Percentiles rank a stretch among this genome's conserved stretches.
These are phyloP conservation scores for Aschersonia sp. DNA, from an alignment of 2,329 filamentous ascomycete genomes.

Conservation along the genomic window DNA sequence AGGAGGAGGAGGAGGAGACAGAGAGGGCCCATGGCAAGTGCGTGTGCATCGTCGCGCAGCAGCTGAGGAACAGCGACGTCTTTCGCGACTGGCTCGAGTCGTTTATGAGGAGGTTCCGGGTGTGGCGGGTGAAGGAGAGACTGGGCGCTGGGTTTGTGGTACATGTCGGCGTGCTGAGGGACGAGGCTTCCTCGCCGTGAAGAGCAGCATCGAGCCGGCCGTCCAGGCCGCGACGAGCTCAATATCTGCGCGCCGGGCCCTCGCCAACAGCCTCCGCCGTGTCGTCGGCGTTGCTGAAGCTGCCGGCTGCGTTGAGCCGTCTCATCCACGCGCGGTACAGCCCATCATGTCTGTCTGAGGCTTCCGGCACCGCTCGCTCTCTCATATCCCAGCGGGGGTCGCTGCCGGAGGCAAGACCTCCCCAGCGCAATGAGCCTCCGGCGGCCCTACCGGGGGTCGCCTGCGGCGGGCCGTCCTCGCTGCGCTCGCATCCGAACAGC, in stretches of 20 bases:
- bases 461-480: no score
- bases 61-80: conserved; percentile 71
- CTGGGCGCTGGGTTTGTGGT: conserved; percentile 58
- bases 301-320: conserved; percentile 18
- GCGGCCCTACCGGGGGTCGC: no score
- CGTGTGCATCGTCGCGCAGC: conserved; percentile 73
- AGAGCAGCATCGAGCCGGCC: conserved; percentile 23
- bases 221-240: conserved; percentile 20
- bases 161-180: conserved; percentile 55
- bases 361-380: background rate
- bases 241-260: conserved; percentile 18
- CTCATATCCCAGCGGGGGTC: conserved; percentile 1
- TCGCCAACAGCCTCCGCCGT: conserved; percentile 15
- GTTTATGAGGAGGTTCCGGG: conserved; percentile 51
- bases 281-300: conserved; percentile 26
- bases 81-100: conserved; percentile 67
- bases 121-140: conserved; percentile 59
- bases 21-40: conserved; percentile 20
- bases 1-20: conserved; percentile 3
- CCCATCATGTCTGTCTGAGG: conserved; percentile 3
- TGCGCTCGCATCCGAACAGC: conserved; percentile 8
- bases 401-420: no score
- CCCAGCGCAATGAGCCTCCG: no score
- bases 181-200: conserved; percentile 11
- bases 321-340: conserved; percentile 9